A percentile compares a stretch with the other conserved stretches of the same genome.
These are phyloP conservation scores for Patellaria atrata DNA, from an alignment of 495 filamentous ascomycete genomes.

Conservation along the genomic window DNA sequence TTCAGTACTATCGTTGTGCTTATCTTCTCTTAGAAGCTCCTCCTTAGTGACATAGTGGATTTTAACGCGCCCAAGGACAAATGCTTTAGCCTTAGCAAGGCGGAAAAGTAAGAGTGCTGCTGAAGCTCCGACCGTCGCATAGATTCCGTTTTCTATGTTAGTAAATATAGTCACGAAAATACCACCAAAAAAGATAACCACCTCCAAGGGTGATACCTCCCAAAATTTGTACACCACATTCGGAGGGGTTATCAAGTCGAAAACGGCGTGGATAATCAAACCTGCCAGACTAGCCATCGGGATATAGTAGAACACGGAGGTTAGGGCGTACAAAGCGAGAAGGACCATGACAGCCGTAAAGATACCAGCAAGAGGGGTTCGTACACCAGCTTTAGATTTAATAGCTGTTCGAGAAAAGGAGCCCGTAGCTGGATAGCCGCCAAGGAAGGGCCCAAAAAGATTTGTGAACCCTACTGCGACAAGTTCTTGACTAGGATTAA, in stretches of 20 bases:
- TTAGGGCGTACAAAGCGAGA: constrained; percentile 83
- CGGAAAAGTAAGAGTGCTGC: constrained; percentile 68
- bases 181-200: constrained; percentile 84
- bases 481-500: constrained; percentile 92
- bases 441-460: constrained; percentile 84
- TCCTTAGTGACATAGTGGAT: constrained; percentile 77
- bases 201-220: constrained; percentile 78
- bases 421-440: constrained; percentile 84
- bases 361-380: constrained; percentile 80
- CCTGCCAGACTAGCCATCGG: constrained; percentile 66
- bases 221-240: constrained; percentile 94
- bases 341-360: constrained; percentile 83
- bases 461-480: constrained; percentile 89
- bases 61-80: constrained; percentile 76
- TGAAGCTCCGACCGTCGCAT: constrained; percentile 64
- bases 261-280: constrained; percentile 95
- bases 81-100: constrained; percentile 66
- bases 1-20: constrained; percentile 18
- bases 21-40: constrained; percentile 31
- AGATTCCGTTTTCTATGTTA: constrained; percentile 84
- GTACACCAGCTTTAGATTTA: constrained; percentile 92
- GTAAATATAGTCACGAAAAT: constrained; percentile 81
- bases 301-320: constrained; percentile 90
- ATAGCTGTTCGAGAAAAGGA: constrained; percentile 96
- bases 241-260: constrained; percentile 84